phyloP scores from a whole-genome alignment of 2,329 filamentous ascomycete species.

The Colletotrichum trifolii region DNA sequence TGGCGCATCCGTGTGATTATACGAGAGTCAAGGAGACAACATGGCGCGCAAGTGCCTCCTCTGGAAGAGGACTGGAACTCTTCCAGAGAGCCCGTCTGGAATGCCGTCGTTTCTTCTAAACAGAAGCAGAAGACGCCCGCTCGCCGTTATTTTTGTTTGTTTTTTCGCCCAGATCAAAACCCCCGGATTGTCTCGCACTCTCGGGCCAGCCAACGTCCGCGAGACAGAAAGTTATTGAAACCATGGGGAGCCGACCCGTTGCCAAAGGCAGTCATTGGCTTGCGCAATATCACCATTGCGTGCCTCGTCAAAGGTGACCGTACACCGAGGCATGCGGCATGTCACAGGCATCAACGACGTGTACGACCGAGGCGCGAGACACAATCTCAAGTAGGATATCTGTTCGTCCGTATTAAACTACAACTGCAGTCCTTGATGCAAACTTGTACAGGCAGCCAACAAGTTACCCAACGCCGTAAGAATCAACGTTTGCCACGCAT shows the following conservation, averaged over 20 bases:
- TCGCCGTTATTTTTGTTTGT: slow-evolving; percentile 6
- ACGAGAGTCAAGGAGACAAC: slow-evolving; percentile 33
- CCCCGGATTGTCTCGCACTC: slow-evolving; percentile 25
- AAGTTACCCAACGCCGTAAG: slow-evolving; percentile 28
- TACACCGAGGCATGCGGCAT: slow-evolving; percentile 5
- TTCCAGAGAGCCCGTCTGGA: slow-evolving; percentile 13
- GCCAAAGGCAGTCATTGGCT: slow-evolving; percentile 19
- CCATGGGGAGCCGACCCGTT: slow-evolving; percentile 3
- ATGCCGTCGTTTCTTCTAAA: not conserved
- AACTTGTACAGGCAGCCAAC: slow-evolving; percentile 26
- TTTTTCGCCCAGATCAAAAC: not conserved
- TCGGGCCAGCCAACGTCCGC: not conserved
- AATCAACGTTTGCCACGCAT: slow-evolving; percentile 19
- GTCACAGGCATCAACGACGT: slow-evolving; percentile 4
- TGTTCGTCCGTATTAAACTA: slow-evolving; percentile 34
- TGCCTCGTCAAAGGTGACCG: slow-evolving; percentile 13
- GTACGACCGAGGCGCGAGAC: not conserved
- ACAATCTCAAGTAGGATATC: slow-evolving; percentile 26
- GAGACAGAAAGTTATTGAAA: not conserved
- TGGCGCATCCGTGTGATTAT: not conserved
- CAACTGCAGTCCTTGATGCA: slow-evolving; percentile 28
- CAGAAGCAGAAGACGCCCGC: not conserved
- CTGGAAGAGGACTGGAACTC: not conserved
- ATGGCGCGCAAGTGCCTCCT: slow-evolving; percentile 6
- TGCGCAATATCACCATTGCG: slow-evolving; percentile 15